Evolutionary conservation across 306 rosid species (phyloP).

Genomic region (Arachis stenosperma): DNA sequence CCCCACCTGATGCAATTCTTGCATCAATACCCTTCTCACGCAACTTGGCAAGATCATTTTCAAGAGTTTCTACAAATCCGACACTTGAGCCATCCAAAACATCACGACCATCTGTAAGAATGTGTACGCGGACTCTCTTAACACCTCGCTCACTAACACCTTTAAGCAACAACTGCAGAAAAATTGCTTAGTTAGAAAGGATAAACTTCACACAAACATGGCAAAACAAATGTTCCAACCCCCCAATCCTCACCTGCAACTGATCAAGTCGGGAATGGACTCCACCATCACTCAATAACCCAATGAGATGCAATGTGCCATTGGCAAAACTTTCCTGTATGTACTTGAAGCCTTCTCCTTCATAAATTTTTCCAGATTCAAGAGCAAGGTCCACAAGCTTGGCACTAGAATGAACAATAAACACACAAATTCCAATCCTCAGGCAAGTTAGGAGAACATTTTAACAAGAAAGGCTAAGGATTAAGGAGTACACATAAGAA

Average conservation of each 20-base stretch:
- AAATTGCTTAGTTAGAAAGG: conserved; percentile 18
- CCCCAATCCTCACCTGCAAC: conserved; percentile 48
- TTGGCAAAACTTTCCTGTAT: conserved; percentile 65
- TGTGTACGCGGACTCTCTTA: conserved; percentile 84
- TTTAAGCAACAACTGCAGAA: conserved; percentile 77
- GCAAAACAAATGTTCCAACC: conserved; percentile 1
- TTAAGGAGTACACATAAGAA: background rate
- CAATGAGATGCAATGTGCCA: conserved; percentile 90
- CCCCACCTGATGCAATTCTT: conserved; percentile 93
- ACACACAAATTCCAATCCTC: conserved; percentile 33
- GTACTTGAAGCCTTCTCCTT: conserved; percentile 87
- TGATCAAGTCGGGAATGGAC: conserved; percentile 92
- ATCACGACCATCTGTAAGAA: conserved; percentile 98
- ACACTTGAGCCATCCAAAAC: conserved; percentile 96
- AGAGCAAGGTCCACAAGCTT: conserved; percentile 96
- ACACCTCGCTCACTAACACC: conserved; percentile 82
- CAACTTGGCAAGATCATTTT: conserved; percentile 71
- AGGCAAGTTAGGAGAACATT: conserved; percentile 7
- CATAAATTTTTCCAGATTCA: conserved; percentile 79
- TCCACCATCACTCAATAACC: conserved; percentile 89
- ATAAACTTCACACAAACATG: background rate
- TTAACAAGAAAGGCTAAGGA: conserved; percentile 23
- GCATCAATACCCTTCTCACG: conserved; percentile 89
- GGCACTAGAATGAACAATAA: conserved; percentile 53
- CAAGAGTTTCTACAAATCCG: conserved; percentile 82